phyloP scores from a whole-genome alignment of 768 basidiomycete genomes.

The Kwoniella pini region DNA sequence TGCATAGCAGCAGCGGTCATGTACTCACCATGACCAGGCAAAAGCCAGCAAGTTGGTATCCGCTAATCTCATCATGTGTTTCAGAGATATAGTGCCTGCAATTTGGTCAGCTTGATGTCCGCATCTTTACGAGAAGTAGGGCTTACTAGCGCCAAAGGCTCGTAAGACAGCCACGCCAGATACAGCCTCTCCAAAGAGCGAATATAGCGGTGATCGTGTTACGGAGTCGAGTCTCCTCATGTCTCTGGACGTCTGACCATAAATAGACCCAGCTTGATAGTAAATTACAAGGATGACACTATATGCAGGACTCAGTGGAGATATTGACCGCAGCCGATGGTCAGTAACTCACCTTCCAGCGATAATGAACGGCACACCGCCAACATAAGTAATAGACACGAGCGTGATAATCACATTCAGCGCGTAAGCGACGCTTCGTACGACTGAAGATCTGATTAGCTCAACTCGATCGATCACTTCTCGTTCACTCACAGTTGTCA shows the following conservation, averaged over 20 bases:
- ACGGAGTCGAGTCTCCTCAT: conserved; percentile 58
- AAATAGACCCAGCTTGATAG: conserved; percentile 60
- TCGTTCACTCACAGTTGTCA: conserved; percentile 68
- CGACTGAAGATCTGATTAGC: conserved; percentile 24
- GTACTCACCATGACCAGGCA: conserved; percentile 80
- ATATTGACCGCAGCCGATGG: background rate
- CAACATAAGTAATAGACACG: conserved; percentile 72
- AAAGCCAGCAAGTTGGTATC: conserved; percentile 46
- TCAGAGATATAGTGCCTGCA: conserved; percentile 32
- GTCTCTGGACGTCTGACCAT: conserved; percentile 76
- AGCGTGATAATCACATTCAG: conserved; percentile 73
- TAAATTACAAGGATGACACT: conserved; percentile 43
- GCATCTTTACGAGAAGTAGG: background rate
- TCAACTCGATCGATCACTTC: background rate
- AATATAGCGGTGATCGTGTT: conserved; percentile 61
- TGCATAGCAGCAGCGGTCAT: background rate
- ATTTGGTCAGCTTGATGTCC: conserved; percentile 3
- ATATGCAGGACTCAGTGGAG: background rate
- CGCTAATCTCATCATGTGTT: conserved; percentile 42
- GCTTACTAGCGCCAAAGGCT: conserved; percentile 77
- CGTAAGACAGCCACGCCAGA: conserved; percentile 63
- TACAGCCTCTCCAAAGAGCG: conserved; percentile 62
- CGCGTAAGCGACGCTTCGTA: conserved; percentile 67
- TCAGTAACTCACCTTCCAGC: conserved; percentile 54
- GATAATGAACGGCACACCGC: conserved; percentile 72